phyloP scores from a whole-genome alignment of 768 basidiomycete species.

The Hirschioporus abietinus region DNA sequence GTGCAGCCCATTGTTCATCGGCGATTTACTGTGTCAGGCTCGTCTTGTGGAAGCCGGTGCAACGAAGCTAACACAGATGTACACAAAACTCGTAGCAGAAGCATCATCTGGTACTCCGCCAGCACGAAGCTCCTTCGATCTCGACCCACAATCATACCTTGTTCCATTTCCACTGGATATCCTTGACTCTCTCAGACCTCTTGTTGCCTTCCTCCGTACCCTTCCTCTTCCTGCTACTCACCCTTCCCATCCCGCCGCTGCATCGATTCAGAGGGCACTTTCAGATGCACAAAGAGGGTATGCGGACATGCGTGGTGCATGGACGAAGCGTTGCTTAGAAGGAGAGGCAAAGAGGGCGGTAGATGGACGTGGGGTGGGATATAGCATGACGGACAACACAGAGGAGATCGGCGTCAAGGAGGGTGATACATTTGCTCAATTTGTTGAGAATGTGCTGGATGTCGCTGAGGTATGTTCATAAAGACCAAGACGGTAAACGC shows the following conservation, averaged over 20 bases:
- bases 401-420: constrained; percentile 66
- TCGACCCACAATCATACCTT: constrained; percentile 40
- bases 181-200: constrained; percentile 49
- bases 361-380: constrained; percentile 33
- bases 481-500: too few relatives aligned
- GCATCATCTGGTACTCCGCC: constrained; percentile 74
- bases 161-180: constrained; percentile 51
- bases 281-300: constrained; percentile 78
- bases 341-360: constrained; percentile 62
- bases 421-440: constrained; percentile 54
- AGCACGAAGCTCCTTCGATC: constrained; percentile 34
- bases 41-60: constrained; percentile 77
- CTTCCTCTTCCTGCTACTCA: constrained; percentile 76
- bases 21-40: constrained; percentile 31
- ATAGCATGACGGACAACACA: constrained; percentile 23
- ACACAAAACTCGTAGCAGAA: constrained; percentile 86
- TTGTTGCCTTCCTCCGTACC: constrained; percentile 64
- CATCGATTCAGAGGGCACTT: constrained; percentile 55
- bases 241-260: constrained; percentile 75
- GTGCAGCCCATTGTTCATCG: not conserved
- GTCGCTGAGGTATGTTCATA: constrained; percentile 54
- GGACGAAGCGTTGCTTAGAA: constrained; percentile 73
- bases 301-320: constrained; percentile 80
- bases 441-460: constrained; percentile 59
- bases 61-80: constrained; percentile 76